These are phyloP conservation scores for Sporisorium exsertum DNA, from an alignment of 1,284 basidiomycete genomes.

Conservation along the genomic window DNA sequence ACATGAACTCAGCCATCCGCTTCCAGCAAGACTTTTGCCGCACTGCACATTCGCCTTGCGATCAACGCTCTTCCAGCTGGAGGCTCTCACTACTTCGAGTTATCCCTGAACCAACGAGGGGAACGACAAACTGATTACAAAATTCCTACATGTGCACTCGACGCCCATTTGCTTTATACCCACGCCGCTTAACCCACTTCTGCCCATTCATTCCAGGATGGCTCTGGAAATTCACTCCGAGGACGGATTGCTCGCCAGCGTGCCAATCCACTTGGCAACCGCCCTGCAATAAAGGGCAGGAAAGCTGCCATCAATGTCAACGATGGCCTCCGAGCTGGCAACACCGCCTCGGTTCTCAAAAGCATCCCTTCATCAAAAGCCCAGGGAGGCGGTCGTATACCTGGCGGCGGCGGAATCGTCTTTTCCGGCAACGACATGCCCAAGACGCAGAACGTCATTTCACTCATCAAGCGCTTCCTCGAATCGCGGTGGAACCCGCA, in stretches of 20 bases:
- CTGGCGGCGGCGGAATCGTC: conserved; percentile 43
- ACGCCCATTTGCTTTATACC: not conserved
- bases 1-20: not conserved
- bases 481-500: conserved; percentile 55
- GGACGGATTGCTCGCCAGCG: conserved; percentile 42
- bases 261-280: conserved; percentile 47
- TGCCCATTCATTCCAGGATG: conserved; percentile 13
- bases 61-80: not conserved
- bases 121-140: conserved; percentile 3
- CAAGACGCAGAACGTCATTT: conserved; percentile 51
- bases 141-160: not conserved
- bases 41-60: not conserved
- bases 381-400: conserved; percentile 49
- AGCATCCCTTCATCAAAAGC: conserved; percentile 48
- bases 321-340: conserved; percentile 44
- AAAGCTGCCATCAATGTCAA: conserved; percentile 47
- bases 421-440: conserved; percentile 47
- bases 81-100: not conserved
- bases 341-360: conserved; percentile 41
- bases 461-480: conserved; percentile 58
- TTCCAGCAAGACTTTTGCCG: not conserved
- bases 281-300: conserved; percentile 33
- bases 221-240: conserved; percentile 26
- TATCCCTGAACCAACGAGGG: not conserved
- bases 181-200: not conserved